phyloP scores from a whole-genome alignment of 495 filamentous ascomycete genomes.

The Astrothelium macrocarpum region DNA sequence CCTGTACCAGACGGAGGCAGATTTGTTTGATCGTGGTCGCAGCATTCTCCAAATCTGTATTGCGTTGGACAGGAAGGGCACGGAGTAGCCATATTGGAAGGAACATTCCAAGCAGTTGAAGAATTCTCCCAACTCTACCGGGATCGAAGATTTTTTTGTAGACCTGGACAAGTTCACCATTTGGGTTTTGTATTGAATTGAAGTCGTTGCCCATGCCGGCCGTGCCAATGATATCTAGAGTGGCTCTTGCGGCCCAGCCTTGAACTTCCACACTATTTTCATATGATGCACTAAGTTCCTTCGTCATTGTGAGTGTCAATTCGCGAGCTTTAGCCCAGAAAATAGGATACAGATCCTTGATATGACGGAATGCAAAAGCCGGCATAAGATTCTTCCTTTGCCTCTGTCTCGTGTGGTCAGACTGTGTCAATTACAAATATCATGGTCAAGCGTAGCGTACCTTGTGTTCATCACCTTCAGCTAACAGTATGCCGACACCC shows the following conservation, averaged over 20 bases:
- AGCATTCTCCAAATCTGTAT: conserved; percentile 48
- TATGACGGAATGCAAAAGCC: conserved; percentile 74
- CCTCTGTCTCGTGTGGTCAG: conserved; percentile 16
- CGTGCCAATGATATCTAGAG: conserved; percentile 79
- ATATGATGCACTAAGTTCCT: conserved; percentile 16
- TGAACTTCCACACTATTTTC: conserved; percentile 47
- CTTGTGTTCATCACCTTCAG: conserved; percentile 81
- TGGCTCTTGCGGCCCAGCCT: conserved; percentile 57
- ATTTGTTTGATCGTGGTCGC: conserved; percentile 49
- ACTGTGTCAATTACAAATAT: neutral
- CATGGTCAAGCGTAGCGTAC: conserved; percentile 8
- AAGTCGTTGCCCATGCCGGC: conserved; percentile 79
- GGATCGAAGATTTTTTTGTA: conserved; percentile 54
- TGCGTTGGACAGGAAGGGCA: conserved; percentile 55
- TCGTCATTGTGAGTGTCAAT: conserved; percentile 1
- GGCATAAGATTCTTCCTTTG: conserved; percentile 76
- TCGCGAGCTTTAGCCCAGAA: conserved; percentile 66
- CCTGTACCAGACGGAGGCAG: conserved; percentile 55
- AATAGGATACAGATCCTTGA: conserved; percentile 75
- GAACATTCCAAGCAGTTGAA: conserved; percentile 39
- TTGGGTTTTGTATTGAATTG: conserved; percentile 52
- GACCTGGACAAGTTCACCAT: conserved; percentile 54
- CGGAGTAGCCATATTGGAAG: conserved; percentile 42
- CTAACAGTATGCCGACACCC: conserved; percentile 67
- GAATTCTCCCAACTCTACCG: conserved; percentile 29